These are phyloP conservation scores for Gynandropsis gynandra DNA, from an alignment of 345 rosid genomes.

Conservation along the genomic window DNA sequence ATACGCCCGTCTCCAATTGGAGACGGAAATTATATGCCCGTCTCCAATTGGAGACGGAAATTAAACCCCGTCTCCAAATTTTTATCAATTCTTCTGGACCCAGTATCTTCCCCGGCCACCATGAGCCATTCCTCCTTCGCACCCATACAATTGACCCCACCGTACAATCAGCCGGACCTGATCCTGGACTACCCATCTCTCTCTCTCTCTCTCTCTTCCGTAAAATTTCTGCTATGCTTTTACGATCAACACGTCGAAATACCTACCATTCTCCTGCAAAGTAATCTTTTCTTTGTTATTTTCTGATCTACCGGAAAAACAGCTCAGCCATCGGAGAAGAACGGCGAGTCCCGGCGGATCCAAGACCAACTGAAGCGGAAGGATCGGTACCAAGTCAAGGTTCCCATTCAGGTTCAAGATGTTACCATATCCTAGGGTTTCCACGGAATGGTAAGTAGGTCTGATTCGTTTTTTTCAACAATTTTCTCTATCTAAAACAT, in stretches of 20 bases:
- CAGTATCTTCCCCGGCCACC: too few relatives aligned
- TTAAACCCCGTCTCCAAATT: too few relatives aligned
- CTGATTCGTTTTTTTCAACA: too few relatives aligned
- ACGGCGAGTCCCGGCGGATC: slow-evolving; percentile 35
- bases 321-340: slow-evolving; percentile 40
- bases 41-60: too few relatives aligned
- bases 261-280: slow-evolving; percentile 25
- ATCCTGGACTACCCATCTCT: slow-evolving; percentile 47
- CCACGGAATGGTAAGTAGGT: slow-evolving; percentile 6
- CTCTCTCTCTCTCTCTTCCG: slow-evolving; percentile 16
- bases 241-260: slow-evolving; percentile 14
- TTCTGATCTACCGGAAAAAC: slow-evolving; percentile 22
- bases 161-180: slow-evolving; percentile 41
- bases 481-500: slow-evolving; percentile 18
- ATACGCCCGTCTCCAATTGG: too few relatives aligned
- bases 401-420: slow-evolving; percentile 58
- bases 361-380: slow-evolving; percentile 24
- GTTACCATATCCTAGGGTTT: slow-evolving; percentile 39
- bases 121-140: too few relatives aligned
- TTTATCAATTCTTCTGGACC: too few relatives aligned
- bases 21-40: too few relatives aligned
- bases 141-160: too few relatives aligned
- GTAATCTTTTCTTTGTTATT: slow-evolving; percentile 3
- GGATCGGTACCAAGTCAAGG: slow-evolving; percentile 34
- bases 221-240: slow-evolving; percentile 12